phyloP scores from a whole-genome alignment of 495 filamentous ascomycete genomes.

The Hyaloscypha finlandica region DNA sequence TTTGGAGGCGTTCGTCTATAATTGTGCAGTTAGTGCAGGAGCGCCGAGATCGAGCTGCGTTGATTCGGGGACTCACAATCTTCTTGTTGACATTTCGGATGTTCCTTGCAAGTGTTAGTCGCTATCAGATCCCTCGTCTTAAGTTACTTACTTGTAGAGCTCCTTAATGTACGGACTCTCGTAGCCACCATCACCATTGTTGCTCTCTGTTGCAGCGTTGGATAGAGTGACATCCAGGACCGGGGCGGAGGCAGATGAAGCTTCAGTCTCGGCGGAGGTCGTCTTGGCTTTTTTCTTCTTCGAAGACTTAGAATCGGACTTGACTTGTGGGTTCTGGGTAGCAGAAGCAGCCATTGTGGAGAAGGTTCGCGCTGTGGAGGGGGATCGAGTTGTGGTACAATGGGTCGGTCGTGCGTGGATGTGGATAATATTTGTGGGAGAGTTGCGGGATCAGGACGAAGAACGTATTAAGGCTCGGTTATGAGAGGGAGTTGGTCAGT shows the following conservation, averaged over 20 bases:
- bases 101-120: constrained; percentile 55
- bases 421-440: background rate
- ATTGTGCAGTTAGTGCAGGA: constrained; percentile 3
- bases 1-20: constrained; percentile 73
- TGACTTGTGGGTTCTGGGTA: constrained; percentile 51
- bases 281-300: constrained; percentile 75
- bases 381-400: constrained; percentile 1
- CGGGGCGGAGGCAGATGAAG: constrained; percentile 42
- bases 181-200: constrained; percentile 54
- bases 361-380: background rate
- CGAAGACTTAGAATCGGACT: constrained; percentile 60
- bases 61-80: constrained; percentile 59
- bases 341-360: constrained; percentile 50
- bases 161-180: constrained; percentile 83
- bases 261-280: constrained; percentile 50
- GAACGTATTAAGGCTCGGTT: background rate
- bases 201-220: constrained; percentile 36
- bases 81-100: constrained; percentile 88
- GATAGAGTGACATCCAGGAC: constrained; percentile 43
- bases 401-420: background rate
- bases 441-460: background rate
- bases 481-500: background rate
- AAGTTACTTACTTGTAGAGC: constrained; percentile 72
- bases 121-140: background rate
- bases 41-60: background rate